Evolutionary conservation across 1,284 basidiomycete genomes (phyloP).

Genomic region (Ceratobasidium sp.): DNA sequence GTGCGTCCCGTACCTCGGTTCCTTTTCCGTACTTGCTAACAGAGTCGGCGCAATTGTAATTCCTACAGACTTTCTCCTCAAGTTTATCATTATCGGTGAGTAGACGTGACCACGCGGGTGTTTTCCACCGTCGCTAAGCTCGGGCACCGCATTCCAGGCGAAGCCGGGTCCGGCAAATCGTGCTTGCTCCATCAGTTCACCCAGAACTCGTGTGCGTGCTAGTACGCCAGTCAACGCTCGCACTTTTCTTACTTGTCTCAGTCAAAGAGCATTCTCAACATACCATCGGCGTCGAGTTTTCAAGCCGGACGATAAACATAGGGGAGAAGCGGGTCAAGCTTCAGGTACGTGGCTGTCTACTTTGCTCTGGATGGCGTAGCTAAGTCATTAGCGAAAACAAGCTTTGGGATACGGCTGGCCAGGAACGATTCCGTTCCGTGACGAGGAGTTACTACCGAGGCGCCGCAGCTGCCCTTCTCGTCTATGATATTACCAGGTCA

Average conservation of each 20-base stretch:
- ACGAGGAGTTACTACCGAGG: constrained; percentile 97
- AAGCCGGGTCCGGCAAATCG: constrained; percentile 96
- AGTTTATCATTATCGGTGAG: constrained; percentile 95
- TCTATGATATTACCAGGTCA: constrained; percentile 96
- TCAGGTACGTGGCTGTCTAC: constrained; percentile 70
- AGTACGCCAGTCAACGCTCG: not conserved
- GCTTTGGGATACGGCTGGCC: constrained; percentile 98
- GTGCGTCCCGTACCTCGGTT: constrained; percentile 61
- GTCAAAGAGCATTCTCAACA: constrained; percentile 98
- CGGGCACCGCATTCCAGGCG: constrained; percentile 67
- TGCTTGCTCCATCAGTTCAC: constrained; percentile 96
- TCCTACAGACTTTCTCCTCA: constrained; percentile 90
- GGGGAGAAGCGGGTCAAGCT: constrained; percentile 95
- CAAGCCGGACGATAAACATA: constrained; percentile 87
- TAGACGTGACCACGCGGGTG: not conserved
- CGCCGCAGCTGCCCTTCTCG: constrained; percentile 92
- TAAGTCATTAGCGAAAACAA: constrained; percentile 55
- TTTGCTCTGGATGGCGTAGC: constrained; percentile 4
- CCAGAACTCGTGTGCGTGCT: constrained; percentile 86
- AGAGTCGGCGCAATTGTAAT: not conserved
- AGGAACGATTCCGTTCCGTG: constrained; percentile 96
- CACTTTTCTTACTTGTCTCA: constrained; percentile 56
- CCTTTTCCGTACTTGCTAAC: not conserved
- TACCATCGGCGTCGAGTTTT: constrained; percentile 97
- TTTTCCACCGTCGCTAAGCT: not conserved